Percentiles rank a stretch among this genome's conserved stretches.
Evolutionary conservation across 2,329 filamentous ascomycete genomes (phyloP).

Genomic region (Chaetomium sp.): DNA sequence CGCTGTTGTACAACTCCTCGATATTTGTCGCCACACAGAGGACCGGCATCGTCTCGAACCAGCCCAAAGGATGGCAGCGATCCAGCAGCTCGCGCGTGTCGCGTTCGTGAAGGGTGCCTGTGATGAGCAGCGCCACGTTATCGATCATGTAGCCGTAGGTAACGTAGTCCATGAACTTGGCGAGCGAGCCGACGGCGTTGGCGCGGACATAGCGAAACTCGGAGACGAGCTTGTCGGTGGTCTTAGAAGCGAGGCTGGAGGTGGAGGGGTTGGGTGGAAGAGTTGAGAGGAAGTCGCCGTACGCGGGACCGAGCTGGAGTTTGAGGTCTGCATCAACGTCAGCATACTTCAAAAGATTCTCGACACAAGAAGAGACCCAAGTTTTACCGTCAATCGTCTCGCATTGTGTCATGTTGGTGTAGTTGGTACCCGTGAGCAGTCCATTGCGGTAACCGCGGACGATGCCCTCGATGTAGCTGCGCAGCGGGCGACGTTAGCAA

Average conservation of each 20-base stretch:
- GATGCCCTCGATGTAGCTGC: conserved; percentile 92
- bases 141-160: conserved; percentile 99
- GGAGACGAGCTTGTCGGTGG: conserved; percentile 94
- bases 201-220: conserved; percentile 96
- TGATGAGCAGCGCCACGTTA: conserved; percentile 96
- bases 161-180: conserved; percentile 95
- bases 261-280: conserved; percentile 96
- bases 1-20: conserved; percentile 97
- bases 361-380: conserved; percentile 13
- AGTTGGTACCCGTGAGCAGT: conserved; percentile 83
- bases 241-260: conserved; percentile 86
- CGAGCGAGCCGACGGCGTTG: conserved; percentile 83
- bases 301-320: conserved; percentile 91
- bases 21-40: conserved; percentile 97
- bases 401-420: conserved; percentile 94
- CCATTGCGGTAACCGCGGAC: conserved; percentile 94
- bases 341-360: conserved; percentile 30
- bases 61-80: conserved; percentile 91
- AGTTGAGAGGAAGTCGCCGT: conserved; percentile 91
- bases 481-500: conserved; percentile 4
- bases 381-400: conserved; percentile 82
- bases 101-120: conserved; percentile 92
- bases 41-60: conserved; percentile 98
- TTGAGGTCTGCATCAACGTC: conserved; percentile 68
- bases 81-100: conserved; percentile 94